phyloP scores from a whole-genome alignment of 371 early-diverging fungal genomes.

The Mortierella sp. region DNA sequence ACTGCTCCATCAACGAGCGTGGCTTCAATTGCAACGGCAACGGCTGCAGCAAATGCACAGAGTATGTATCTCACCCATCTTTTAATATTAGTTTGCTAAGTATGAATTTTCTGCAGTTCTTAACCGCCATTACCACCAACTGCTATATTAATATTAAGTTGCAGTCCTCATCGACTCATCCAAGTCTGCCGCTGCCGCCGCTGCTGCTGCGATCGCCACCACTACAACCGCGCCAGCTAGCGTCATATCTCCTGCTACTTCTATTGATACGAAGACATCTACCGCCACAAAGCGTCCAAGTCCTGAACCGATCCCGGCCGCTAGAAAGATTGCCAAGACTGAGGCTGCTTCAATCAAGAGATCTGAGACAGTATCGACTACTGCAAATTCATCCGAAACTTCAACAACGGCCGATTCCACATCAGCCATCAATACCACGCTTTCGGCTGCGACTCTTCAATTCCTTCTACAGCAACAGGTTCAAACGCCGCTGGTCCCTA shows the following conservation, averaged over 20 bases:
- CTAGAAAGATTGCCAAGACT: slow-evolving; percentile 35
- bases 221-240: not conserved
- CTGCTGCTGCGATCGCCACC: not conserved
- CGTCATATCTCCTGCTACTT: not conserved
- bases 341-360: slow-evolving; percentile 14
- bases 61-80: slow-evolving; percentile 15
- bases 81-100: not conserved
- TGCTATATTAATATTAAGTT: slow-evolving; percentile 6
- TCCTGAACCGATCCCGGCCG: slow-evolving; percentile 27
- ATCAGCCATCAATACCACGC: slow-evolving; percentile 35
- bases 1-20: slow-evolving; percentile 4
- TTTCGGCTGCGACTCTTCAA: slow-evolving; percentile 49
- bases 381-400: slow-evolving; percentile 1
- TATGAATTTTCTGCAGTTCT: not conserved
- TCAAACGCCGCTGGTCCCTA: slow-evolving; percentile 45
- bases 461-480: slow-evolving; percentile 50
- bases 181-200: not conserved
- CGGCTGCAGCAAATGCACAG: slow-evolving; percentile 30
- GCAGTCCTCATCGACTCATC: slow-evolving; percentile 27
- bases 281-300: slow-evolving; percentile 28
- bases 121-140: not conserved
- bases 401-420: not conserved
- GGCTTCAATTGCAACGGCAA: slow-evolving; percentile 8
- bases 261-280: not conserved
- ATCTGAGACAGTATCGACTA: not conserved